These are phyloP conservation scores for Deuterostichococcus epilithicus DNA, from an alignment of 139 green algal genomes.

Conservation along the genomic window DNA sequence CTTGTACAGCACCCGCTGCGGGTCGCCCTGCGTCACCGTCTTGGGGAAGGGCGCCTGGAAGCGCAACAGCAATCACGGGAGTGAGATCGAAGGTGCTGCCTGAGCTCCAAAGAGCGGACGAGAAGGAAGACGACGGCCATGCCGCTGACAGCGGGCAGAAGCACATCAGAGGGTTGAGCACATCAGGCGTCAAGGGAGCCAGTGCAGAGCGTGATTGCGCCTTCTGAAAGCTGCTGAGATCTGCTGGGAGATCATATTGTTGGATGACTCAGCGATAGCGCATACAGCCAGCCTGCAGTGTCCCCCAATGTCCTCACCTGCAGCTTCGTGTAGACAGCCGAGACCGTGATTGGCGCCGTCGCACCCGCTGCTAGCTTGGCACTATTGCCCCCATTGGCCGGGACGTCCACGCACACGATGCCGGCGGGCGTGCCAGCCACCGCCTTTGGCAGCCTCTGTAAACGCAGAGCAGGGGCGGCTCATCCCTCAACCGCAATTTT, in stretches of 20 bases:
- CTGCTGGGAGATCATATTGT: neutral
- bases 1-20: slow-evolving; percentile 65
- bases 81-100: too few species aligned
- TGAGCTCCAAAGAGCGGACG: too few species aligned
- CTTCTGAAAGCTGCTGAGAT: too few species aligned
- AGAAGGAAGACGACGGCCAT: too few species aligned
- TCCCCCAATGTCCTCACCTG: too few species aligned
- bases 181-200: too few species aligned
- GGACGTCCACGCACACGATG: slow-evolving; percentile 38
- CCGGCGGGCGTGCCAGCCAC: slow-evolving; percentile 26
- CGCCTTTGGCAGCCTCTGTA: neutral
- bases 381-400: slow-evolving; percentile 13
- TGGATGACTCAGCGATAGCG: too few species aligned
- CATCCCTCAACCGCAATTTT: neutral
- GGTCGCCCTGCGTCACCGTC: slow-evolving; percentile 60
- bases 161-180: too few species aligned
- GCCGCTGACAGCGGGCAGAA: too few species aligned
- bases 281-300: too few species aligned
- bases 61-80: too few species aligned
- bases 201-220: too few species aligned
- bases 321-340: slow-evolving; percentile 39
- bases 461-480: neutral
- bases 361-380: slow-evolving; percentile 20
- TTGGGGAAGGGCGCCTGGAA: slow-evolving; percentile 50
- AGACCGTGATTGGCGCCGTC: slow-evolving; percentile 1